Conservation (phyloP, 768 basidiomycete genomes). For the Nidularia sp. region DNA sequence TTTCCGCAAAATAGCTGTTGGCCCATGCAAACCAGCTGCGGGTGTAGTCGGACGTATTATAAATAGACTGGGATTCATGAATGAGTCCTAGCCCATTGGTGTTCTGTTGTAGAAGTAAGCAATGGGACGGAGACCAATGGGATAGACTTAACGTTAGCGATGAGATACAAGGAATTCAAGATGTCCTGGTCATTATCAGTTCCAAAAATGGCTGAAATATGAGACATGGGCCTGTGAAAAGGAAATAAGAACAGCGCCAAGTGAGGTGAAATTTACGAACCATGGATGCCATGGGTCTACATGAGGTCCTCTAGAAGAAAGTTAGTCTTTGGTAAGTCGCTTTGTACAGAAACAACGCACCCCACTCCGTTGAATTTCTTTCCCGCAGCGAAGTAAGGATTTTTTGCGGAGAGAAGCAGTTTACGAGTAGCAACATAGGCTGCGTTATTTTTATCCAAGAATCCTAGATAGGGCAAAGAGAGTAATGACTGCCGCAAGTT, state of each 20-base stretch:
- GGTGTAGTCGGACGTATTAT: constrained; percentile 53
- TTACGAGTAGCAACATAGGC: constrained; percentile 64
- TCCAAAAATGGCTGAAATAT: constrained; percentile 69
- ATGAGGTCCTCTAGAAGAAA: constrained; percentile 63
- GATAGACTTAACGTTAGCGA: constrained; percentile 58
- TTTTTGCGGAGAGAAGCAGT: constrained; percentile 53
- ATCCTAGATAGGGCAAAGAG: constrained; percentile 76
- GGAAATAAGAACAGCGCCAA: too few species aligned
- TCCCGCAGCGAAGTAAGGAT: constrained; percentile 70
- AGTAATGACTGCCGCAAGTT: constrained; percentile 52
- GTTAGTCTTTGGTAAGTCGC: neutral
- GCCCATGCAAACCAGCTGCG: constrained; percentile 83
- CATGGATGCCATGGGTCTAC: constrained; percentile 71
- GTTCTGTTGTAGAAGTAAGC: constrained; percentile 37
- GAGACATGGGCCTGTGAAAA: constrained; percentile 69
- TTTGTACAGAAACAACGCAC: constrained; percentile 31
- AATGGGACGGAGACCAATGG: neutral
- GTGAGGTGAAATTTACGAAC: constrained; percentile 22
- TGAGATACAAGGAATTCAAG: constrained; percentile 51
- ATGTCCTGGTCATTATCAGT: constrained; percentile 73
- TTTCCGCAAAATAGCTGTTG: constrained; percentile 81
- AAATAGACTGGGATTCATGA: constrained; percentile 71
- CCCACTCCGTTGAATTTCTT: constrained; percentile 64
- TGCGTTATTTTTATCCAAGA: constrained; percentile 55
- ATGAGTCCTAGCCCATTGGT: constrained; percentile 74